A percentile compares a stretch with the other conserved stretches of the same genome.
phyloP scores from a whole-genome alignment of 2,329 filamentous ascomycete species.

The Aspergillus arachidicola region DNA sequence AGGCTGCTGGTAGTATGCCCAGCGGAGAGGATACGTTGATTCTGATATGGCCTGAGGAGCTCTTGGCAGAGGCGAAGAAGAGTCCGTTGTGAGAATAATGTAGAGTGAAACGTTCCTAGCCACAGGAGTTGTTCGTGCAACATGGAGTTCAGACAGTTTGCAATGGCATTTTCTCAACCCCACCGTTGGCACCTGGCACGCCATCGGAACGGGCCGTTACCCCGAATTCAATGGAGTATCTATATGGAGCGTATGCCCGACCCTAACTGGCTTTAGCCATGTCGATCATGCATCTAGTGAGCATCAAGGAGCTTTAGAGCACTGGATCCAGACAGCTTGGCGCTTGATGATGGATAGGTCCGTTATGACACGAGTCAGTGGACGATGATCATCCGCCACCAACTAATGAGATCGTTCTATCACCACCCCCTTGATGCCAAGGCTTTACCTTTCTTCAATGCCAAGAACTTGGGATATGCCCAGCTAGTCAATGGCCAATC shows the following conservation, averaged over 20 bases:
- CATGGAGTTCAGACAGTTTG: neutral
- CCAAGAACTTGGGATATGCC: neutral
- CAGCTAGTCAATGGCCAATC: neutral
- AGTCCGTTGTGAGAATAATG: neutral
- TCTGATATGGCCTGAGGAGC: neutral
- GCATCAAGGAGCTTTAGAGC: neutral
- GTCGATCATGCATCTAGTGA: neutral
- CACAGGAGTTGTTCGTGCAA: accelerated
- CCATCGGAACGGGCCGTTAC: neutral
- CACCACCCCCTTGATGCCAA: neutral
- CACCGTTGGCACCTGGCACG: neutral
- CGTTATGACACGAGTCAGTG: neutral
- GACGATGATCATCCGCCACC: neutral
- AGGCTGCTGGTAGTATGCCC: neutral
- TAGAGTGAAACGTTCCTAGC: neutral
- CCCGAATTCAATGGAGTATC: too few relatives aligned
- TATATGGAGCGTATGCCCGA: neutral
- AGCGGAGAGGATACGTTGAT: neutral
- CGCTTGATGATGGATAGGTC: too few relatives aligned
- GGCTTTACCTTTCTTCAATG: neutral
- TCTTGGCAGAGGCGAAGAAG: neutral
- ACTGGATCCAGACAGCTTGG: neutral
- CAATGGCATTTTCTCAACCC: neutral
- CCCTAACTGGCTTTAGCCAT: neutral
- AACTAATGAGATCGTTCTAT: neutral